phyloP scores from a whole-genome alignment of 495 filamentous ascomycete species.

The Neurospora hispaniola region DNA sequence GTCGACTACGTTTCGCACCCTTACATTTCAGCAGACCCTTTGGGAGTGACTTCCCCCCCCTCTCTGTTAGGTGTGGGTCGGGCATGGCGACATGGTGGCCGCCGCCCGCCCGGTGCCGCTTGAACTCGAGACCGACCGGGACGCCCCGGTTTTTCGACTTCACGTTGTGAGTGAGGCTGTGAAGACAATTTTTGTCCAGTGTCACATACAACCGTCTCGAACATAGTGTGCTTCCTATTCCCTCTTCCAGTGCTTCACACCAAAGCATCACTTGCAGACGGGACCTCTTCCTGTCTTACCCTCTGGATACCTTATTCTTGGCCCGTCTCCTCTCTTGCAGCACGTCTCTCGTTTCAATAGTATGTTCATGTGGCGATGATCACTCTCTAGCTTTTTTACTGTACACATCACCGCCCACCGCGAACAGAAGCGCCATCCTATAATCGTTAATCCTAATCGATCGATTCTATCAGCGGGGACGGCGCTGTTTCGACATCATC shows the following conservation, averaged over 20 bases:
- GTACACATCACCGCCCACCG: background rate
- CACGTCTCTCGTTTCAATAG: background rate
- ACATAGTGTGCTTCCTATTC: background rate
- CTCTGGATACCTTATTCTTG: background rate
- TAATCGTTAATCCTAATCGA: background rate
- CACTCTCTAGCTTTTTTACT: background rate
- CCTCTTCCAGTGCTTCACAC: background rate
- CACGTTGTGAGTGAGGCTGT: background rate
- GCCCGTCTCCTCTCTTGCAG: background rate
- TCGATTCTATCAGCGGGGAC: background rate
- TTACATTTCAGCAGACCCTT: background rate
- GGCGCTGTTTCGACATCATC: background rate
- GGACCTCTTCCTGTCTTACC: background rate
- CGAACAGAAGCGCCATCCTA: background rate
- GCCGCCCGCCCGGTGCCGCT: background rate
- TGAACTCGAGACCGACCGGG: background rate
- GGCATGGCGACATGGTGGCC: background rate
- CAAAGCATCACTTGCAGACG: background rate
- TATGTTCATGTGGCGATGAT: background rate
- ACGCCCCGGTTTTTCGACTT: background rate
- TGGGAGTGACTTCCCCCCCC: background rate
- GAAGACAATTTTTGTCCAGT: background rate
- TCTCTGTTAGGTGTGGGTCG: background rate
- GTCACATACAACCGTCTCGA: background rate
- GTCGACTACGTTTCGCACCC: background rate